Base-by-base conservation (phyloP, 352 stramenopile species). In the Phytophthora aleatoria region DNA sequence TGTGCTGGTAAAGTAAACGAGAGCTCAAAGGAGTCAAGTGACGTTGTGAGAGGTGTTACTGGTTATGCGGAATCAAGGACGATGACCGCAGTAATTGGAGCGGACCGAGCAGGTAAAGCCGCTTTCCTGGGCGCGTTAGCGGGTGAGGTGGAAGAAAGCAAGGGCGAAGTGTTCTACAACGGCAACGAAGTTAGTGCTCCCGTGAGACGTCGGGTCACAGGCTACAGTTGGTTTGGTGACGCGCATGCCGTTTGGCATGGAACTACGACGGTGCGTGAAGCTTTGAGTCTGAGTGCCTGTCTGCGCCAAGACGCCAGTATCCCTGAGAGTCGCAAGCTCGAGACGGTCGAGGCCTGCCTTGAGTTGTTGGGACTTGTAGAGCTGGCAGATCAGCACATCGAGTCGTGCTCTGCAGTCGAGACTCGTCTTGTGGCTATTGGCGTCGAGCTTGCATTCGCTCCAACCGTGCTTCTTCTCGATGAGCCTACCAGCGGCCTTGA, bases 171-270 rank as follows among this genome's bases (percentile, higher is more conserved):
- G 11, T 64, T 57, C 41, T 70, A 69, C 52, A 69, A 69, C 12
- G 68, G 57, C 9, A 57, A 58, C 36, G 57, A 59, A 51, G 53
- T 50, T 13, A 64, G 49, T 28, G 30, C 57, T 39, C 41, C 63
- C 12, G 62, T 72, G n/a, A 50, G 57, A 3, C 68, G 61, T 9
- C 68, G 54, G 44, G 42, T 50, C 26, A 64, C 65, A 36, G 68
- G 57, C 9, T 72, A 67, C 31, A 69, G 68, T 49, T 76, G 68
- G 63, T 67, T 64, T 49, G 64, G 48, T 15, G 52, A 61, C 27
- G 54, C 57, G 13, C 54, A 64, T 53, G 50, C 31, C 20, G 57
- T 54, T 45, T 64, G 53, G 52, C 48, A 59, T 58, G 58, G 57
- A 35, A 61, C 54, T 31, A 69, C 30, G 35, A 69, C 63, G 24